A percentile compares a stretch with the other conserved stretches of the same genome.
These are phyloP conservation scores for Lentinula novae-zelandiae DNA, from an alignment of 1,284 basidiomycete genomes.

Conservation along the genomic window DNA sequence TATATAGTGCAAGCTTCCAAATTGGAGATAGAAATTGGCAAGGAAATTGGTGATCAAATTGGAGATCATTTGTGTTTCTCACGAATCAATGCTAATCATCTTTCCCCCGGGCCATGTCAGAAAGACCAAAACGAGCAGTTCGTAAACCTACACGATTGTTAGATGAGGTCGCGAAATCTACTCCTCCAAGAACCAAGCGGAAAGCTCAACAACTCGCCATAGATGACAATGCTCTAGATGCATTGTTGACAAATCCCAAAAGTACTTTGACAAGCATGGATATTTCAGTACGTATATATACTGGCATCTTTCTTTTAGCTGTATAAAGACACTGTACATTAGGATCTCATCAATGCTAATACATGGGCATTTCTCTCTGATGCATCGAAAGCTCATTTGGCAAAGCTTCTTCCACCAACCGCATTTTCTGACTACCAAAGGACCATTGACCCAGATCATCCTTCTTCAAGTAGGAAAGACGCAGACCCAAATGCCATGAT, in stretches of 20 bases:
- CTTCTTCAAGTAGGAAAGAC: slow-evolving; percentile 22
- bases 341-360: slow-evolving; percentile 50
- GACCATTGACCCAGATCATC: slow-evolving; percentile 37
- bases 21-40: too few species aligned
- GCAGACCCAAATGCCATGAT: slow-evolving; percentile 24
- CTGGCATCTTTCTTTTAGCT: too few species aligned
- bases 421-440: slow-evolving; percentile 39
- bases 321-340: too few species aligned
- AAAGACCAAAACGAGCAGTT: slow-evolving; percentile 7
- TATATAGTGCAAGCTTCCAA: too few species aligned
- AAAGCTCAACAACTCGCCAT: slow-evolving; percentile 23
- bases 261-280: slow-evolving; percentile 48
- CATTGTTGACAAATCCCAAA: slow-evolving; percentile 44
- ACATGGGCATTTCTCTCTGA: slow-evolving; percentile 47
- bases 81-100: neutral
- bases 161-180: neutral
- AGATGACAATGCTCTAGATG: slow-evolving; percentile 9
- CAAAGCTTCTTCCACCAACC: slow-evolving; percentile 45
- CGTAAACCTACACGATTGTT: slow-evolving; percentile 5
- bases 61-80: too few species aligned
- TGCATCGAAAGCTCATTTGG: slow-evolving; percentile 38
- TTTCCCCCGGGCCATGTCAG: neutral
- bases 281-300: slow-evolving; percentile 42
- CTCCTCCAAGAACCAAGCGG: slow-evolving; percentile 22
- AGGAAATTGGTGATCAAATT: too few species aligned